Evolutionary conservation across 164 flowering plant species (phyloP), one percentile per base, ranked within the genome.

Genomic region (Liriodendron chinense): DNA sequence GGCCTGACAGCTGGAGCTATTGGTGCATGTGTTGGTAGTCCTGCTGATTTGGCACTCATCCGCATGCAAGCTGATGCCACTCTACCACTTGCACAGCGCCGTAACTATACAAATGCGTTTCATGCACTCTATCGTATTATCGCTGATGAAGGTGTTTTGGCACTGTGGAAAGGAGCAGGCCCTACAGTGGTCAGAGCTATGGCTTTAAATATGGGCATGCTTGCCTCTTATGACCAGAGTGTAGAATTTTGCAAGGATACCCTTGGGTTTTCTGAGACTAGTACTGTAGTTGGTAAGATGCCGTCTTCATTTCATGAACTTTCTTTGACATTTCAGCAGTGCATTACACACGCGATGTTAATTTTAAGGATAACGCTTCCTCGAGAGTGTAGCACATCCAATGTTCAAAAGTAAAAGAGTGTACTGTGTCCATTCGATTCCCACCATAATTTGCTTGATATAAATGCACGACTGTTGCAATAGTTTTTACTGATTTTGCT

Each of bases 51-150:
- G 69, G 97, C 98, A 5, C 94, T 94, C 73, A 92, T 94, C 56
- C 94, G 99, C 24, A 96, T 96, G 99, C 99, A 94, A 82, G 99
- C 98, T 65, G 98, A 96, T 89, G 97, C 97, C 65, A 92, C 98
- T 48, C 80, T 96, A 76, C 94, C 98, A 70, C 75, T 57, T 69
- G 92, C 98, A 53, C 99, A 93, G 79, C 84, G 99, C 16, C 83
- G 98, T 9, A 80, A 96, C 67, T 96, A 96, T 84, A 90, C 83
- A 66, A 92, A 92, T 84, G 99, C 97, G 12, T 92, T 94, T 85
- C 91, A 96, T 79, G 99, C 98, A 23, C 91, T 96, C 4, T 87
- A 76, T 47, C 93, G 97, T 43, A 94, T 94, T 74, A 77, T 72
- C 75, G 84, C 90, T 22, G 98, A 94, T 79, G 99, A 94, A 83